Base-by-base conservation (phyloP, 306 rosid genomes). In the Medicago ruthenica region DNA sequence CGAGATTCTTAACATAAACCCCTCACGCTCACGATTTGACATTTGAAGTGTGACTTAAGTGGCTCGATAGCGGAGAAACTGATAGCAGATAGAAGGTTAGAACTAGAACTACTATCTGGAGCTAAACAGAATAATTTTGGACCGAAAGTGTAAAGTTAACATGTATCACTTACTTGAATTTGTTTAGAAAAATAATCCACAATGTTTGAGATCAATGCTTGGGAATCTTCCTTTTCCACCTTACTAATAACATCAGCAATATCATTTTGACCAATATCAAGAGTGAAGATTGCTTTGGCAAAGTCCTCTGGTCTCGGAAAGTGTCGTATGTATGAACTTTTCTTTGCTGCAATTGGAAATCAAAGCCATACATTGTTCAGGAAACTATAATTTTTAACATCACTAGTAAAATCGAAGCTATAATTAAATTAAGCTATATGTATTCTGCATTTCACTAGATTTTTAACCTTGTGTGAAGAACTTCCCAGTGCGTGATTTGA, bases 201-300 rank as follows among this genome's bases (percentile, higher is more conserved):
- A 1, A 89, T 87, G 37, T 88, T 84, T 0, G 96, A 78, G 69
- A 88, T 74, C 41, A 64, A 77, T 64, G 27, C 31, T 3, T 61
- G 36, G 54, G 90, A 63, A 74, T 86, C 80, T 34, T 80, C 77
- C 13, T 31, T 62, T 11, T 79, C 88, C 75, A 75, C 66, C 39
- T 70, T 80, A 54, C 81, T 60, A 69, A 88, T 21, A 24, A 83
- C 87, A 17, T 88, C 90, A 16, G 88, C 85, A n/a, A 93, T 24
- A 76, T 91, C 97, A 83, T 93, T 93, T 67, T 93, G 98, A 10
- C 97, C 98, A 48, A 89, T 88, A 61, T 93, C 98, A 10, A 93
- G 55, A 8, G 87, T 88, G 81, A 87, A 91, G 37, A 93, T 85
- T 60, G 97, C 91, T 76, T 83, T 88, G 5, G 87, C 75, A 79